Evolutionary conservation across 495 filamentous ascomycete genomes (phyloP).

Genomic region (Xylaria curta): DNA sequence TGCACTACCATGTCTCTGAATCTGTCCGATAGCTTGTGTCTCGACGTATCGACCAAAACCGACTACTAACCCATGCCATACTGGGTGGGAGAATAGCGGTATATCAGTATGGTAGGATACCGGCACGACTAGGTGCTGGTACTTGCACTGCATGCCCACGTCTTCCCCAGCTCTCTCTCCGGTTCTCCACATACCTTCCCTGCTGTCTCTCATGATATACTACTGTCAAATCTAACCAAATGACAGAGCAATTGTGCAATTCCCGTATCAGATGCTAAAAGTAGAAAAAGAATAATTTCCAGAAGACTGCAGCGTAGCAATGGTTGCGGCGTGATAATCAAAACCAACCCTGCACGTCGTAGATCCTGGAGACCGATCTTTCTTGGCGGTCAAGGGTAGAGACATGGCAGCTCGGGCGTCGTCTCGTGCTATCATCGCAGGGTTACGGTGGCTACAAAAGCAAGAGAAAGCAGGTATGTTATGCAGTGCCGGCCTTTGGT

Average conservation of each 20-base stretch:
- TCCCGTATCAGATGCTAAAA: constrained; percentile 23
- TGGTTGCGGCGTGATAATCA: constrained; percentile 21
- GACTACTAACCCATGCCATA: neutral
- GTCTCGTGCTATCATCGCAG: neutral
- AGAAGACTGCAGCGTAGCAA: constrained; percentile 24
- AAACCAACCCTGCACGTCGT: constrained; percentile 18
- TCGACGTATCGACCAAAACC: neutral
- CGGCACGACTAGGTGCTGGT: constrained; percentile 6
- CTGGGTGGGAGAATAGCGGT: neutral
- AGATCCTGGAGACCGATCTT: constrained; percentile 36
- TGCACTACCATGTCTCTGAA: neutral
- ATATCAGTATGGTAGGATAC: neutral
- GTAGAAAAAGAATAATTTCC: constrained; percentile 28
- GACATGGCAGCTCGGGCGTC: constrained; percentile 28
- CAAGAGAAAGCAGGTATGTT: constrained; percentile 8
- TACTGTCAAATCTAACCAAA: no score
- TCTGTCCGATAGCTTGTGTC: constrained; percentile 14
- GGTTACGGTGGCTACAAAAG: neutral
- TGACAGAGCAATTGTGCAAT: constrained; percentile 4
- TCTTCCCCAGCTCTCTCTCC: neutral
- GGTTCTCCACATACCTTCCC: neutral
- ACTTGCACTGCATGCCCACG: constrained; percentile 19
- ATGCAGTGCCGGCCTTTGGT: constrained; percentile 5
- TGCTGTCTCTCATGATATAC: no score
- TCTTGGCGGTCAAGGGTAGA: constrained; percentile 37